Evolutionary conservation across 2,329 filamentous ascomycete genomes (phyloP), one percentile per base, ranked within the genome.

Genomic region (Claviceps humidiphila): DNA sequence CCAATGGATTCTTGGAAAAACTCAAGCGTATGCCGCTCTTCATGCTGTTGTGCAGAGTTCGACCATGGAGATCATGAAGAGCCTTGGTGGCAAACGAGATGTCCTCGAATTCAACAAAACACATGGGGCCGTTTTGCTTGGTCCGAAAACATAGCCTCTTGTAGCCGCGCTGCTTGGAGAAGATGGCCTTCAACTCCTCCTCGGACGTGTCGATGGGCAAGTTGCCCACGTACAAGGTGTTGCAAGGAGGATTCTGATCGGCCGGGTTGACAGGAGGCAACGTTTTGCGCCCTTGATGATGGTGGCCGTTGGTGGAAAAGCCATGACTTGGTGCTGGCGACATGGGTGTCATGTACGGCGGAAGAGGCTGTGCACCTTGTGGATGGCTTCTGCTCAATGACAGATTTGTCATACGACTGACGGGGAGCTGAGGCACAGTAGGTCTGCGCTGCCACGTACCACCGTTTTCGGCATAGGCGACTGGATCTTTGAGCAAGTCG

Each of bases 211-310:
- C 87, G 53, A 90, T 81, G 0, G 91, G 93, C 44, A 98, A 73
- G 62, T 98, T 97, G n/a, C 93, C 91, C 20, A 98, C 91, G 63
- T 98, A 97, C 6, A 98, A 76, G 0, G 93, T 98, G 64, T 98
- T 97, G 76, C 93, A 97, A 0, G 93, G 93, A 1, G 91, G 91
- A 60, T 97, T 96, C 68, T 96, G 87, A 63, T 98, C 91, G 13
- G 91, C 90, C 0, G 90, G 91, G 59, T 97, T 97, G 55, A 88
- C 87, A 0, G 90, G 85, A 91, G 91, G 56, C 89, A 87, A 58
- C 11, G 22, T 44, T 13, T 80, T 84, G 56, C 81, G 80, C 61
- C 74, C 77, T 57, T 71, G 74, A 58, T 78, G 85, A 54, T 80
- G 75, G 58, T 76, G 71, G 51, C 71, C 74, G 40, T 73, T 73